phyloP scores from a whole-genome alignment of 2,329 filamentous ascomycete genomes.

The Microcyclospora tardicrescens region DNA sequence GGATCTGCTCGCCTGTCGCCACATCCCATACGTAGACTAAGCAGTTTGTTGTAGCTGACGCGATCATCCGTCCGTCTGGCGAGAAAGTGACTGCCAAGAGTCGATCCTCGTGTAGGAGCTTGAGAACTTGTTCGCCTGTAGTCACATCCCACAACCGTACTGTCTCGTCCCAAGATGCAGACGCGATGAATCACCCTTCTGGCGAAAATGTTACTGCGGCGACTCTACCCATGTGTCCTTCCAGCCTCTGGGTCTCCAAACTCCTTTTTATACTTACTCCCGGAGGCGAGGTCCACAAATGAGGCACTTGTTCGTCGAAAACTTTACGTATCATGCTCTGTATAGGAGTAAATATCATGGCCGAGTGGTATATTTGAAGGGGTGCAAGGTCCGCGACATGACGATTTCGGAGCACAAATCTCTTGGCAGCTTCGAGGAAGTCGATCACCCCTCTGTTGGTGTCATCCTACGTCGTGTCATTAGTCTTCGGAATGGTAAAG shows the following conservation, averaged over 20 bases:
- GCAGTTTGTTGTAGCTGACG: conserved; percentile 4
- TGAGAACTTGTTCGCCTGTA: conserved; percentile 5
- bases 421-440: conserved; percentile 21
- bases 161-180: not conserved
- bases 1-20: conserved; percentile 8
- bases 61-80: conserved; percentile 16
- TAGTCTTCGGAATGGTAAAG: not conserved
- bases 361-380: conserved; percentile 25
- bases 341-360: conserved; percentile 21
- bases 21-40: conserved; percentile 11
- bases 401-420: conserved; percentile 19
- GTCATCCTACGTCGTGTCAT: too few species aligned
- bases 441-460: not conserved
- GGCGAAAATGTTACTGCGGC: not conserved
- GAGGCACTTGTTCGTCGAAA: conserved; percentile 3
- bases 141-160: not conserved
- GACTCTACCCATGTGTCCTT: not conserved
- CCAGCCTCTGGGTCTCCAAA: not conserved
- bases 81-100: conserved; percentile 12
- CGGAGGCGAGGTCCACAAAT: not conserved
- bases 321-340: conserved; percentile 16
- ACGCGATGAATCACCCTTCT: not conserved
- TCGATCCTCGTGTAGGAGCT: not conserved
- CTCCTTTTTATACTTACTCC: not conserved
- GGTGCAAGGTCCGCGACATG: conserved; percentile 20